phyloP scores from a whole-genome alignment of 345 rosid species.

The Ceriops decandra region DNA sequence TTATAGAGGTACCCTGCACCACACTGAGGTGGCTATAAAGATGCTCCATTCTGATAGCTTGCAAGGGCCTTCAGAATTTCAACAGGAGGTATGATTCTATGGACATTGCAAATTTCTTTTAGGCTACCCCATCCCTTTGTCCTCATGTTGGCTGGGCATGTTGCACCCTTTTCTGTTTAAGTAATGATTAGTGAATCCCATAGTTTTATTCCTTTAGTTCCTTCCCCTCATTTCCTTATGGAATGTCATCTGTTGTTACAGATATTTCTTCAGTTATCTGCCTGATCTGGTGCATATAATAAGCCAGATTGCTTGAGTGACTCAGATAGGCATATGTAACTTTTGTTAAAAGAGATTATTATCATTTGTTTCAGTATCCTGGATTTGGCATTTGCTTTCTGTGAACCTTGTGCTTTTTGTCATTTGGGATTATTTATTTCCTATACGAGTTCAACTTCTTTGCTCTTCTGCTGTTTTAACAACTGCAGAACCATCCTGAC shows the following conservation, averaged over 20 bases:
- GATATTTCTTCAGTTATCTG: too few relatives aligned
- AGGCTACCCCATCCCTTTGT: neutral
- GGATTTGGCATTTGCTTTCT: too few relatives aligned
- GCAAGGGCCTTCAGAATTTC: slow-evolving; percentile 87
- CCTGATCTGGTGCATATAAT: too few relatives aligned
- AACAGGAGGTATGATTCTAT: slow-evolving; percentile 63
- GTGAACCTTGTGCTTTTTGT: neutral
- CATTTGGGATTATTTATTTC: neutral
- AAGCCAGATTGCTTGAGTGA: neutral
- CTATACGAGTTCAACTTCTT: neutral
- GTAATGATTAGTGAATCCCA: too few relatives aligned
- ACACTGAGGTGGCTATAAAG: slow-evolving; percentile 73
- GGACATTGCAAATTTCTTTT: slow-evolving; percentile 3
- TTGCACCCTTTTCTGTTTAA: neutral
- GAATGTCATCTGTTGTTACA: too few relatives aligned
- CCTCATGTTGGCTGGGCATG: neutral
- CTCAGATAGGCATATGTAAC: neutral
- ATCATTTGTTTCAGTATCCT: too few relatives aligned
- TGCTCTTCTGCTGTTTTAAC: slow-evolving; percentile 3
- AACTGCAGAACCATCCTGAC: neutral
- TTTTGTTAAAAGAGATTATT: neutral
- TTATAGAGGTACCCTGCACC: slow-evolving; percentile 58
- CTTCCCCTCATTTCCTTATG: too few relatives aligned
- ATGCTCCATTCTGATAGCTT: slow-evolving; percentile 56
- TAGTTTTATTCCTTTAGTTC: too few relatives aligned